These are phyloP conservation scores for Gossypium davidsonii DNA, from an alignment of 441 rosid genomes.

Conservation along the genomic window DNA sequence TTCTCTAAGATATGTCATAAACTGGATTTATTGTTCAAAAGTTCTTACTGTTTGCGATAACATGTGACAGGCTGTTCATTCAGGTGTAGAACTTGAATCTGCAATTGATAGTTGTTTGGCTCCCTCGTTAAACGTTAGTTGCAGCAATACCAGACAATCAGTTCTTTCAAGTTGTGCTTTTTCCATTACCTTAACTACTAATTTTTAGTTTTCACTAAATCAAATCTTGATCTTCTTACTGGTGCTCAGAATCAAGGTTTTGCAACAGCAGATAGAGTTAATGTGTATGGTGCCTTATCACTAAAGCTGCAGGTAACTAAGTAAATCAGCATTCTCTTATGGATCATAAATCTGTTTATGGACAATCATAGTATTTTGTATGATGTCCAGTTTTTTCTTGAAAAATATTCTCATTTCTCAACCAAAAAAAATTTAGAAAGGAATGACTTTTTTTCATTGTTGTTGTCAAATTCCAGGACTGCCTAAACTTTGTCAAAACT, in stretches of 20 bases:
- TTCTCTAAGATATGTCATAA: conserved; percentile 2
- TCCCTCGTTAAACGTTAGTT: conserved; percentile 26
- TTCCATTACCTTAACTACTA: conserved; percentile 11
- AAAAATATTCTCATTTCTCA: not conserved
- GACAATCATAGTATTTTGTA: not conserved
- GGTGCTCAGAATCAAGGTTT: conserved; percentile 35
- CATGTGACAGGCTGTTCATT: conserved; percentile 53
- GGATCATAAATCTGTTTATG: not conserved
- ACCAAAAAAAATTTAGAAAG: not conserved
- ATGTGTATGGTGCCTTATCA: conserved; percentile 35
- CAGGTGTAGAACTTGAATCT: conserved; percentile 69
- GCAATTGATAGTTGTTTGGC: conserved; percentile 39
- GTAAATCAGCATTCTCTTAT: not conserved
- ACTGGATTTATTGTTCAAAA: not conserved
- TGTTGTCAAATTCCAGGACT: conserved; percentile 33
- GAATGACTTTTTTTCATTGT: conserved; percentile 7
- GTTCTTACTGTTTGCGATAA: conserved; percentile 8
- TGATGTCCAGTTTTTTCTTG: not conserved
- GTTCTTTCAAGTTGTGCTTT: conserved; percentile 19
- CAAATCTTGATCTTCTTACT: conserved; percentile 16
- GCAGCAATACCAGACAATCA: not conserved
- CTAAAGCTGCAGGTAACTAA: conserved; percentile 42
- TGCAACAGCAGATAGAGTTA: not conserved
- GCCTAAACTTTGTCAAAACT: conserved; percentile 41
- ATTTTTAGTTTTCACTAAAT: conserved; percentile 7